phyloP scores from a whole-genome alignment of 2,329 filamentous ascomycete species.

The Ophiostoma montium region DNA sequence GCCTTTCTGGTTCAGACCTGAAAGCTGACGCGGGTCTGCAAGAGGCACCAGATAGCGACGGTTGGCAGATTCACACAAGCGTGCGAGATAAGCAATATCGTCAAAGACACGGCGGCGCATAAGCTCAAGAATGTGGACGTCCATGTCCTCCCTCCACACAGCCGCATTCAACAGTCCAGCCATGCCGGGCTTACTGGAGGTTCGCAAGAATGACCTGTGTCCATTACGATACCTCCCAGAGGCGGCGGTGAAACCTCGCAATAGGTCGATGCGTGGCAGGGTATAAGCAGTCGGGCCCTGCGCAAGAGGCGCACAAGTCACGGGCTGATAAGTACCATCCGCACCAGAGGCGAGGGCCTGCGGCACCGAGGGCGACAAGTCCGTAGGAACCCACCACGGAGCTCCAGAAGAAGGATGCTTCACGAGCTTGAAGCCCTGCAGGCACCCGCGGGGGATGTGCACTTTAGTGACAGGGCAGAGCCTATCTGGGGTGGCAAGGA shows the following conservation, averaged over 20 bases:
- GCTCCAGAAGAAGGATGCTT: conserved; percentile 36
- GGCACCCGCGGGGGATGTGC: conserved; percentile 32
- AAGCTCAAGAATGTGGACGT: conserved; percentile 32
- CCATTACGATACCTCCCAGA: conserved; percentile 12
- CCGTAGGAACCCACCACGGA: conserved; percentile 41
- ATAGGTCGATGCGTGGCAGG: conserved; percentile 21
- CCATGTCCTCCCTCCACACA: conserved; percentile 43
- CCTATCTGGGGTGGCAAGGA: conserved; percentile 9
- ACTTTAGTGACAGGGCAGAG: conserved; percentile 10
- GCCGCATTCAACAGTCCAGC: conserved; percentile 10
- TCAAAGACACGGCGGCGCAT: conserved; percentile 34
- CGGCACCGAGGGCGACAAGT: conserved; percentile 1
- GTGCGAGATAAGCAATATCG: conserved; percentile 28
- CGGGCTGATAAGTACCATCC: background rate
- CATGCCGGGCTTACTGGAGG: background rate
- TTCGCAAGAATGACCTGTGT: conserved; percentile 1
- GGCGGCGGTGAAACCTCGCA: conserved; percentile 15
- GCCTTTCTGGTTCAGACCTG: conserved; percentile 1
- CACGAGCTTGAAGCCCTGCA: conserved; percentile 46
- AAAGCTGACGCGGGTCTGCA: conserved; percentile 4
- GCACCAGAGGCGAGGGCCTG: background rate
- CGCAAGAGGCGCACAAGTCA: background rate
- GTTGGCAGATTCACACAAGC: conserved; percentile 16
- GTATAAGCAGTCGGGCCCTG: conserved; percentile 15
- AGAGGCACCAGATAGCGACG: conserved; percentile 29